Base-by-base conservation (phyloP, 495 filamentous ascomycete genomes). In the Podospora bellae-mahoneyi region DNA sequence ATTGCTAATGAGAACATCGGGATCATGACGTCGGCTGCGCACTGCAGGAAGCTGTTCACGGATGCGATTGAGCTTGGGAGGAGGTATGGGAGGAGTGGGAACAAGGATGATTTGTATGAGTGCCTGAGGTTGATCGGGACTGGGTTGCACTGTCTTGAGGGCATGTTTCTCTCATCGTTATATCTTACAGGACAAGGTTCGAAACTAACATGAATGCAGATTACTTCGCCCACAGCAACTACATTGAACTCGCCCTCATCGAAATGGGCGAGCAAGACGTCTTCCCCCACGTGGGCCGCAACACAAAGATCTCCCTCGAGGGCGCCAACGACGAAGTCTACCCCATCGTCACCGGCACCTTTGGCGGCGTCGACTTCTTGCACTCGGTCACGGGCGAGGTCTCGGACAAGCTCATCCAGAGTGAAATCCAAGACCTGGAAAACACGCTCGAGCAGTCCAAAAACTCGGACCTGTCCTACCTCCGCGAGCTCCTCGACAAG, bases 181-280 rank as follows among this genome's bases (percentile, higher is more conserved):
- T 48, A 57, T 28, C 59, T 56, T 60, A 16, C 53, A 32, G 30
- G 30, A 32, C 4, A 7, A 7, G 30, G 30, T 32, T 23, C 23
- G 23, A 23, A 23, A 23, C 55, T 28, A 56, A 4, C 7, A 10
- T 2, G 15, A 39, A 4, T 63, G 16, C 62, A 83, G 93, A 97
- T 74, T 97, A 87, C 79, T 89, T 92, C 18, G 93, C 93, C 55
- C 93, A 96, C 77, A 95, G 92, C 66, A 97, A 97, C 80, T 97
- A 96, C 75, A 85, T 82, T 0, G 93, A 97, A 75, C 86, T 97
- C 32, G 91, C 89, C 56, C 83, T 97, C 44, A 92, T 93, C 69
- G 92, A 96, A 76, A 73, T 96, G 68, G 92, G 92, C 54, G 93
- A 96, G 80, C 78, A 78, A 2, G 84, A 88, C 62, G 78, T 95